Evolutionary conservation across 2,329 filamentous ascomycete species (phyloP).

Genomic region (Fusarium sp.): DNA sequence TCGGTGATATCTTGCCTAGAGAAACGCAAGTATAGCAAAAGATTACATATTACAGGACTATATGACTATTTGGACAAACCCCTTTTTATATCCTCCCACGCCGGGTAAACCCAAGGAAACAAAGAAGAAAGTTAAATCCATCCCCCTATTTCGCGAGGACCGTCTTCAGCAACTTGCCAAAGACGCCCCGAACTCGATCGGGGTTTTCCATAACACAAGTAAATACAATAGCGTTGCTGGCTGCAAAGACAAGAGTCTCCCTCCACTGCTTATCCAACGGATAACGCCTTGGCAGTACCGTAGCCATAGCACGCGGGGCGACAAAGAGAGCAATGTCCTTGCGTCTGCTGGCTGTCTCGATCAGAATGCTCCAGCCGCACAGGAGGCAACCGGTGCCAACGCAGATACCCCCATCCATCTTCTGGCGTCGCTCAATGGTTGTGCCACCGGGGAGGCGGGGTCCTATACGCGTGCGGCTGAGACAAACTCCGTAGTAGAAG

Average conservation of each 20-base stretch:
- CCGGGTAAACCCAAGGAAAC: background rate
- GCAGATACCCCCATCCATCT: constrained; percentile 73
- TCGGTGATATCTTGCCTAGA: background rate
- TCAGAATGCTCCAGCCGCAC: constrained; percentile 85
- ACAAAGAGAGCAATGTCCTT: constrained; percentile 86
- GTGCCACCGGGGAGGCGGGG: constrained; percentile 71
- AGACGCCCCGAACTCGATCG: constrained; percentile 72
- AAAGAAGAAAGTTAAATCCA: background rate
- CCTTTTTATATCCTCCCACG: background rate
- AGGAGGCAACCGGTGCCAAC: constrained; percentile 77
- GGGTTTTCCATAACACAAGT: constrained; percentile 74
- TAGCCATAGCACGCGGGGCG: constrained; percentile 80
- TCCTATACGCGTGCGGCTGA: constrained; percentile 78
- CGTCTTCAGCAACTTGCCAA: constrained; percentile 69
- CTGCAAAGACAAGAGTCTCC: constrained; percentile 74
- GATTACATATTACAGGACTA: constrained; percentile 23
- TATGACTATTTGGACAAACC: background rate
- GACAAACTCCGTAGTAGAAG: constrained; percentile 89
- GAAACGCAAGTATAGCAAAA: background rate
- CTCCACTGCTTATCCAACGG: constrained; percentile 70
- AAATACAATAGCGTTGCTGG: constrained; percentile 77
- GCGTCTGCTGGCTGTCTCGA: constrained; percentile 74
- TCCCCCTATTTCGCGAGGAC: constrained; percentile 56
- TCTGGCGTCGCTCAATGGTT: constrained; percentile 59
- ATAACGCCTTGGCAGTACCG: constrained; percentile 79